Percentiles rank a stretch among this genome's conserved stretches.
phyloP scores from a whole-genome alignment of 2,329 filamentous ascomycete species.

The Apiospora rasikravindrae region DNA sequence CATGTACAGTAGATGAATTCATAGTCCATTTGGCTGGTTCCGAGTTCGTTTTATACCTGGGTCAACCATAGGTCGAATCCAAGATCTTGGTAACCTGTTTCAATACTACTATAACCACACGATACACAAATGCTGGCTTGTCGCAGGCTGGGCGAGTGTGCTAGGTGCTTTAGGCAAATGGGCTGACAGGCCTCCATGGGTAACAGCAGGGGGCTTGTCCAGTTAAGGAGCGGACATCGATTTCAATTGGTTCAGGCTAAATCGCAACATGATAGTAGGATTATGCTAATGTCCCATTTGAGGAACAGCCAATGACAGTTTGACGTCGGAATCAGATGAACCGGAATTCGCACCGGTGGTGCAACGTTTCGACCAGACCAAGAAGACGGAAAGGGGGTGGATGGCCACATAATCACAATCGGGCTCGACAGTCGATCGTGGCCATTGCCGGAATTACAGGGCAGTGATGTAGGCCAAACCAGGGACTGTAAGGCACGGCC shows the following conservation, averaged over 20 bases:
- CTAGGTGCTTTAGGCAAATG: neutral
- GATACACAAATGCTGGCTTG: neutral
- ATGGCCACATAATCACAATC: no score
- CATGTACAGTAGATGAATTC: neutral
- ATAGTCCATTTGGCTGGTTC: neutral
- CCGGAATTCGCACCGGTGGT: neutral
- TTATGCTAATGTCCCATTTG: neutral
- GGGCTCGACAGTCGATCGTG: neutral
- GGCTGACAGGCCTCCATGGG: neutral
- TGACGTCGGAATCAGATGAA: neutral
- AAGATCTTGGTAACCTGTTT: neutral
- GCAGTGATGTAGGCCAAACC: neutral
- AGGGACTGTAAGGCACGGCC: neutral
- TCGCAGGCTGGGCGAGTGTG: neutral
- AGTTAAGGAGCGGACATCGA: neutral
- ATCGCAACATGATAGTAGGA: neutral
- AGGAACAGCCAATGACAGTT: neutral
- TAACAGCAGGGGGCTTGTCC: neutral
- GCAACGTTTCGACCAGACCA: neutral
- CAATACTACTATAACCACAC: neutral
- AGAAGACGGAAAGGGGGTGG: neutral
- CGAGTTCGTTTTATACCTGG: neutral
- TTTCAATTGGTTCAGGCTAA: slow-evolving; percentile 7
- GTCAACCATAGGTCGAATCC: neutral
- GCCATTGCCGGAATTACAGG: neutral